Evolutionary conservation across 441 rosid genomes (phyloP), one percentile per base, ranked within the genome.

Genomic region (Hura crepitans): DNA sequence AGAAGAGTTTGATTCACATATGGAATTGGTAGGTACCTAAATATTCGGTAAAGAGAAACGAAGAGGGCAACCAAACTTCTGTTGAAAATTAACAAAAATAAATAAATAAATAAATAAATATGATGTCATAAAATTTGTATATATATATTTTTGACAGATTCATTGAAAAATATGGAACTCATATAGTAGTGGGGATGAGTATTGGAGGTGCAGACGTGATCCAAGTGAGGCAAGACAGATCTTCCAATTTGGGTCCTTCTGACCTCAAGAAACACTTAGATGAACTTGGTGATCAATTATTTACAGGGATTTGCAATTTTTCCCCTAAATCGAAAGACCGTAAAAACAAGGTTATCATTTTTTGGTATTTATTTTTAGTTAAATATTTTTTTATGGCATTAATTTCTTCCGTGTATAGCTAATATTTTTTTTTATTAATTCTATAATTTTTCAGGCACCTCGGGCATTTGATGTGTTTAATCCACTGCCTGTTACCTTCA

Each of bases 121-220:
- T 45, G 49, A 56, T 39, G 47, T 45, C 55, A 39, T 22, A 3
- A 33, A 25, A 14, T 11, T 22, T 46, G 28, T 9, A 14, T n/a
- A n/a, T n/a, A n/a, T n/a, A n/a, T n/a, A 45, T 60, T n/a, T 31
- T 56, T 37, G 63, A 56, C 88, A 94, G 99, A 71, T 94, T 94
- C 73, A 90, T 94, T n/a, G 87, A 89, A 80, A 89, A 77, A 64
- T 92, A 89, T 66, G 99, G 99, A 63, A 94, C 99, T 33, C 99
- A 92, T 68, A 70, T 94, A 4, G 77, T 92, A 11, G 94, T 85
- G 51, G 99, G 97, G 45, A 50, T 94, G 27, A 77, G 93, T 53
- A 75, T 94, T 2, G 99, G 99, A 18, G 99, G 99, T 14, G 77
- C 86, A 50, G 97, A 94, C 70, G 66, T 89, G 65, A 85, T 94